Conservation (phyloP, 768 basidiomycete species). For the Mycena floridula region DNA sequence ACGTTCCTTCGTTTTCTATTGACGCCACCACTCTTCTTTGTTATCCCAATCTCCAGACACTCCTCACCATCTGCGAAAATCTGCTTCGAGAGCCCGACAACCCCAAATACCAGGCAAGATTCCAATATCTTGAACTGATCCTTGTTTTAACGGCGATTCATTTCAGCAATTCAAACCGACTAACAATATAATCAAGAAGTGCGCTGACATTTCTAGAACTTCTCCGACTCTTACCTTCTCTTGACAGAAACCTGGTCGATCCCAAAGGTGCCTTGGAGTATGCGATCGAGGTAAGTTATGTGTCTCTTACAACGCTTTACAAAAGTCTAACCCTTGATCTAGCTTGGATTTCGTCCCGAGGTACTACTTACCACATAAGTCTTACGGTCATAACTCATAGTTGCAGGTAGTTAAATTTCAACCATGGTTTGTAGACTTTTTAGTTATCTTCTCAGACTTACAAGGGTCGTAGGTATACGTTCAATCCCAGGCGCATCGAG, state of each 20-base stretch:
- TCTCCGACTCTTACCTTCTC: neutral
- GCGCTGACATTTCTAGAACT: neutral
- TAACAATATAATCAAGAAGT: slow-evolving; percentile 53
- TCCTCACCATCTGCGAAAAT: slow-evolving; percentile 67
- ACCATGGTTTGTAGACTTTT: too few relatives aligned
- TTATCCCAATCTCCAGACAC: slow-evolving; percentile 37
- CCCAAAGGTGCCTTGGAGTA: slow-evolving; percentile 76
- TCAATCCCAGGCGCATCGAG: slow-evolving; percentile 42
- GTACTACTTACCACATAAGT: slow-evolving; percentile 28
- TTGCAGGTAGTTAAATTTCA: slow-evolving; percentile 64
- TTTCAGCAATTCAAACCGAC: slow-evolving; percentile 74
- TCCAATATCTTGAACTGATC: too few relatives aligned
- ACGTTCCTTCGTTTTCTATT: slow-evolving; percentile 8
- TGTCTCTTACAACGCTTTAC: neutral
- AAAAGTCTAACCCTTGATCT: too few relatives aligned
- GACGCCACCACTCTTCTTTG: slow-evolving; percentile 12
- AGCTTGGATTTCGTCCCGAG: slow-evolving; percentile 74
- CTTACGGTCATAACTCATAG: neutral
- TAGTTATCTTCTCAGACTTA: too few relatives aligned
- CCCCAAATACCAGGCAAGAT: slow-evolving; percentile 62
- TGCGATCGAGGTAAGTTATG: slow-evolving; percentile 59
- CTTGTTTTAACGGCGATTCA: too few relatives aligned
- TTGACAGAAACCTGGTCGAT: slow-evolving; percentile 57
- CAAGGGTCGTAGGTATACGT: too few relatives aligned
- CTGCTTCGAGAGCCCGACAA: slow-evolving; percentile 69